Percentiles rank a stretch among this genome's conserved stretches.
Evolutionary conservation across 768 basidiomycete genomes (phyloP).

Genomic region (Suillus bovinus): DNA sequence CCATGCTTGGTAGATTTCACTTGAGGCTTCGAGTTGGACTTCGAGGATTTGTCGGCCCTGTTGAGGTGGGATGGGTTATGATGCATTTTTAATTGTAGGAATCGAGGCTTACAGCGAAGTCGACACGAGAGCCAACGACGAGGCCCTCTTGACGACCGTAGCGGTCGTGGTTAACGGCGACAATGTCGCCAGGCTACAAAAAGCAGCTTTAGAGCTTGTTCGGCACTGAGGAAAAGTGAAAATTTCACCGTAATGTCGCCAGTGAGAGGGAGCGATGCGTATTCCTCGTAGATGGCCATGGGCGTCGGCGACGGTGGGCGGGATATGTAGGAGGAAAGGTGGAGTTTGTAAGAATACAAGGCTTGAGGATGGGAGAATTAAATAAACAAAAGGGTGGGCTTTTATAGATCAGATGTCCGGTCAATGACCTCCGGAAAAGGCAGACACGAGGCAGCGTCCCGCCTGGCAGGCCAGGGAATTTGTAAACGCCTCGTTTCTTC

Average conservation of each 20-base stretch:
- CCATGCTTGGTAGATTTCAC: constrained; percentile 71
- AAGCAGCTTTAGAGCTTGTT: constrained; percentile 10
- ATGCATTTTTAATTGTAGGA: neutral
- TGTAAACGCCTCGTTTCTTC: constrained; percentile 19
- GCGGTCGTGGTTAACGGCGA: constrained; percentile 66
- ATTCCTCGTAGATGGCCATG: constrained; percentile 41
- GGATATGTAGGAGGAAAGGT: constrained; percentile 18
- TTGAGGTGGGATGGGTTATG: constrained; percentile 6
- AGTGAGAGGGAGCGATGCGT: constrained; percentile 19
- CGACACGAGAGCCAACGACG: constrained; percentile 73
- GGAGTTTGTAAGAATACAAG: constrained; percentile 29
- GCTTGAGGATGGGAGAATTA: constrained; percentile 27
- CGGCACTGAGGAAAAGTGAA: neutral
- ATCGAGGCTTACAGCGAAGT: constrained; percentile 54
- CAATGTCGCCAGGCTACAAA: constrained; percentile 74
- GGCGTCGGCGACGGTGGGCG: constrained; percentile 25
- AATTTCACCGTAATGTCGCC: constrained; percentile 39
- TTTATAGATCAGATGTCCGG: constrained; percentile 52
- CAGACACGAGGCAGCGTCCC: constrained; percentile 54
- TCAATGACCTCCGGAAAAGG: constrained; percentile 33
- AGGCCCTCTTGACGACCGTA: constrained; percentile 75
- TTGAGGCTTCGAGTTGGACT: constrained; percentile 67
- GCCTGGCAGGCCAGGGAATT: constrained; percentile 17
- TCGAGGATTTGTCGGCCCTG: constrained; percentile 84
- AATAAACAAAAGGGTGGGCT: constrained; percentile 26